These are phyloP conservation scores for Salix suchowensis DNA, from an alignment of 345 rosid species.

Conservation along the genomic window DNA sequence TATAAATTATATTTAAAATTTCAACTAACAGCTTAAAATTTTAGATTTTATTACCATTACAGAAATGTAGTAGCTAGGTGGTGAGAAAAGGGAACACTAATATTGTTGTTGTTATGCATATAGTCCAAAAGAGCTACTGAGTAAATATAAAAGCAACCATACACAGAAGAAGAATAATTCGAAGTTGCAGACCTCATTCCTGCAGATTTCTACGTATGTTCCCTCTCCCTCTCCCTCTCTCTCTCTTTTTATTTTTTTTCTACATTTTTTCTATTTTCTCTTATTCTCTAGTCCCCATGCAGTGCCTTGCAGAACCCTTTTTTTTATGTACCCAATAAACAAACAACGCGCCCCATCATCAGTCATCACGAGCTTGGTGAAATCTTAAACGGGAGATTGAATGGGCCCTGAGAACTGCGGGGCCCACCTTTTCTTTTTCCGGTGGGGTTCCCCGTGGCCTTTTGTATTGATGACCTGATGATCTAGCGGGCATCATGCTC, in stretches of 20 bases:
- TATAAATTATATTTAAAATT: too few species aligned
- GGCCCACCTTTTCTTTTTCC: neutral
- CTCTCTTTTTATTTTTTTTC: neutral
- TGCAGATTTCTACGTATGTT: constrained; percentile 39
- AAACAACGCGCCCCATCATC: neutral
- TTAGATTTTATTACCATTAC: too few species aligned
- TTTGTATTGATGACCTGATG: constrained; percentile 13
- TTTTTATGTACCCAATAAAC: neutral
- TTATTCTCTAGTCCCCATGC: constrained; percentile 24
- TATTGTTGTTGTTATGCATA: neutral
- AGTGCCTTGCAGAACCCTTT: constrained; percentile 8
- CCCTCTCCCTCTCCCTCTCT: constrained; percentile 10
- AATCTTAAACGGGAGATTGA: constrained; percentile 6
- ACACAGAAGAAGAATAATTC: constrained; percentile 73
- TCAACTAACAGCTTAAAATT: too few species aligned
- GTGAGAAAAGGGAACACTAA: neutral
- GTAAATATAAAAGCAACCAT: constrained; percentile 44
- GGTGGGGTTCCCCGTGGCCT: constrained; percentile 2
- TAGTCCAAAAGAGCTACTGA: constrained; percentile 30
- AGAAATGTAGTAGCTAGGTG: neutral
- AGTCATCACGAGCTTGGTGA: neutral
- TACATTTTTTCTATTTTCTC: too few species aligned
- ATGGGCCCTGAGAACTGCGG: neutral
- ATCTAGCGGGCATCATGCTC: neutral
- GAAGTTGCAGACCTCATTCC: constrained; percentile 58